Percentiles rank a stretch among this genome's conserved stretches.
Conservation (phyloP, 176 grass and related monocot genomes). For the Carex littledalei region DNA sequence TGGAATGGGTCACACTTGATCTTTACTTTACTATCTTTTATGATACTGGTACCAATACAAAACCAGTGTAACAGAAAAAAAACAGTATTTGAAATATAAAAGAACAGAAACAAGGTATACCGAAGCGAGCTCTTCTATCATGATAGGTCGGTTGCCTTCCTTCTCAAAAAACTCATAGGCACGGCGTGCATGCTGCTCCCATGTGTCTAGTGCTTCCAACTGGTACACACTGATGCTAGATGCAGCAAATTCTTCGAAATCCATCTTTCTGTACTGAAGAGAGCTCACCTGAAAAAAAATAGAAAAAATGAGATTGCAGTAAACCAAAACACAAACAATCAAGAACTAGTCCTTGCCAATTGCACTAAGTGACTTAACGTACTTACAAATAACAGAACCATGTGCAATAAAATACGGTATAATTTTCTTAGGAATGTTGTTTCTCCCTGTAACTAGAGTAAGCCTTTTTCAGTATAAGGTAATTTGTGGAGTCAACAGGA, state of each 20-base stretch:
- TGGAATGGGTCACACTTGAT: background rate
- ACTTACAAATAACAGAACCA: background rate
- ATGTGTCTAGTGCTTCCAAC: constrained; percentile 94
- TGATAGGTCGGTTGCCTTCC: constrained; percentile 96
- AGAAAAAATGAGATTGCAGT: background rate
- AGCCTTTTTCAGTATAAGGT: background rate
- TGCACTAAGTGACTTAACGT: background rate
- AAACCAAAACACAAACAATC: background rate
- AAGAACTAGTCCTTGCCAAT: background rate
- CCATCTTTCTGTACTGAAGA: constrained; percentile 98
- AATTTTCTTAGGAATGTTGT: background rate
- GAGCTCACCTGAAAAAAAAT: constrained; percentile 65
- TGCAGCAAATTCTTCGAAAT: constrained; percentile 96
- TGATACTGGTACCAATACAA: background rate
- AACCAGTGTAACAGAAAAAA: background rate
- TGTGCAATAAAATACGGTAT: background rate
- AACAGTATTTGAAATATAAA: background rate
- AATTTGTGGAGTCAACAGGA: background rate
- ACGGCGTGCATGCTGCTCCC: constrained; percentile 82
- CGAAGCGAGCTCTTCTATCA: constrained; percentile 97
- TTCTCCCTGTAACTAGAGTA: background rate
- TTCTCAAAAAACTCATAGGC: constrained; percentile 94
- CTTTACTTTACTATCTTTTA: background rate
- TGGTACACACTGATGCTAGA: constrained; percentile 88
- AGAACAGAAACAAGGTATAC: constrained; percentile 28